A percentile compares a stretch with the other conserved stretches of the same genome.
phyloP scores from a whole-genome alignment of 441 rosid species.

The Dalechampia spathulata region DNA sequence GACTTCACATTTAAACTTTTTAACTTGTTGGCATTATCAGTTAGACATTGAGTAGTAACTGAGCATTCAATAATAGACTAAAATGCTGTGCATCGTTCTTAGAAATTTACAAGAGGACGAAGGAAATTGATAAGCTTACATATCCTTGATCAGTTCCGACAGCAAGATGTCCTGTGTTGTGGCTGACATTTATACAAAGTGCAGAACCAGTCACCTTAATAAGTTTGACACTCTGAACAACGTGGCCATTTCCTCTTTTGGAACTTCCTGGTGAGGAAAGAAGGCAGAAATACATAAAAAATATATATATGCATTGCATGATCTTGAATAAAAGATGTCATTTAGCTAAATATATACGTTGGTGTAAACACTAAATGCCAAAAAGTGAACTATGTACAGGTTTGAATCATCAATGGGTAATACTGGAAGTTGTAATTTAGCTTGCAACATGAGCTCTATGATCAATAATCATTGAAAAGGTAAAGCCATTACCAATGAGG shows the following conservation, averaged over 20 bases:
- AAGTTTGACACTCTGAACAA: conserved; percentile 55
- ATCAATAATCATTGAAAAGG: too few relatives aligned
- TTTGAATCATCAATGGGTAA: too few relatives aligned
- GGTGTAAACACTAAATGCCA: not conserved
- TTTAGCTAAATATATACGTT: not conserved
- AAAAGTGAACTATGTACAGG: too few relatives aligned
- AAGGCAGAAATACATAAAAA: not conserved
- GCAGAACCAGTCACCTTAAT: conserved; percentile 63
- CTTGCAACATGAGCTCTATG: too few relatives aligned
- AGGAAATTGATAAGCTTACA: conserved; percentile 35
- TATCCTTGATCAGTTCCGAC: conserved; percentile 88
- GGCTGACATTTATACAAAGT: conserved; percentile 45
- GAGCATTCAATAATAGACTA: too few relatives aligned
- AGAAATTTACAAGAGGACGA: too few relatives aligned
- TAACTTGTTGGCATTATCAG: not conserved
- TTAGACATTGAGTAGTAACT: too few relatives aligned
- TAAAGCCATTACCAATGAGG: too few relatives aligned
- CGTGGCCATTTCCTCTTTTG: conserved; percentile 63
- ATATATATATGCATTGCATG: not conserved
- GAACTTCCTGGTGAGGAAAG: conserved; percentile 45
- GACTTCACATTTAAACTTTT: not conserved
- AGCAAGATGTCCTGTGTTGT: conserved; percentile 50
- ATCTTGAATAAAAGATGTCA: not conserved
- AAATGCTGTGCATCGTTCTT: too few relatives aligned
- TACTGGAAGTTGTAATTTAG: too few relatives aligned